Evolutionary conservation across 192 early-diverging fungal species (phyloP), one percentile per base, ranked within the genome.

Genomic region (Coemansia sp.): DNA sequence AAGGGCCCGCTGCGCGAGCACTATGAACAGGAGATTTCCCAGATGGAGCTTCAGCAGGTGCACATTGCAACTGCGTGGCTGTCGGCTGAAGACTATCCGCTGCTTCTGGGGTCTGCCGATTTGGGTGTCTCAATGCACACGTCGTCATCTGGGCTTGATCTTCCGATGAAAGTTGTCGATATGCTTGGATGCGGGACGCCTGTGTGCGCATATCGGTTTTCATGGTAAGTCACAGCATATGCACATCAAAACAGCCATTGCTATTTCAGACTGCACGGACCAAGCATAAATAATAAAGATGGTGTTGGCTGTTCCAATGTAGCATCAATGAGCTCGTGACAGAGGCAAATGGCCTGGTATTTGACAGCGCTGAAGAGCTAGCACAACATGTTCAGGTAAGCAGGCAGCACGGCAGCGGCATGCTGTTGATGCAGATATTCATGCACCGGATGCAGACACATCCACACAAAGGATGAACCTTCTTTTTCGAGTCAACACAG

Each of bases 101-200:
- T 82, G 47, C 69, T 97, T 39, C 77, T 98, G n/a, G 92, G 93
- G n/a, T 86, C 88, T 25, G 94, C 95, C 3, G 95, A 97, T 82
- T 80, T 98, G 52, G 96, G 96, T 37, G 79, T 98, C 12, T 94
- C 87, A 47, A 83, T 98, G 59, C 96, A 98, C 81, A 93, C 88
- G 22, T 94, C 92, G n/a, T 93, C 95, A 6, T 93, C 90, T 31
- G 96, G 96, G 4, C 84, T 98, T 54, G 96, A 98, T 70, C 72
- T 98, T 66, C 96, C 96, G 6, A 98, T 98, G 96, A 98, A 98
- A 79, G 86, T 97, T 6, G 93, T 97, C 7, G 96, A 98, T 68
- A 95, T 98, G 94, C 95, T 97, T 87, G 96, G 95, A 16, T 96
- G 92, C 74, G 93, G 91, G 4, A 68, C 94, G 12, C 94, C 96